These are phyloP conservation scores for Hyphodiscus sp. DNA, from an alignment of 2,329 filamentous ascomycete species.

Conservation along the genomic window DNA sequence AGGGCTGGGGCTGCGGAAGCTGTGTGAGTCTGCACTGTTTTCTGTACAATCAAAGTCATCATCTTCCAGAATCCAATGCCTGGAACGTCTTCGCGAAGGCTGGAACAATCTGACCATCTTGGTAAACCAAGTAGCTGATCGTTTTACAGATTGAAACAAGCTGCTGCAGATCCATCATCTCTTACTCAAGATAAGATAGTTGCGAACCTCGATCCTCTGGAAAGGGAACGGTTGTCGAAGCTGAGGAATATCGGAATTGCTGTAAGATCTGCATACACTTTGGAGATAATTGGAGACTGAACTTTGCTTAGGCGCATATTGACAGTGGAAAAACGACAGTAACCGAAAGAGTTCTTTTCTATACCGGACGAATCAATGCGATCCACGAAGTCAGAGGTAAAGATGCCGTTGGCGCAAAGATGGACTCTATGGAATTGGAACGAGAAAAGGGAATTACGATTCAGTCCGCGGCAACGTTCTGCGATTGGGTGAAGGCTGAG, in stretches of 20 bases:
- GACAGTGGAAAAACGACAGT: slow-evolving; percentile 97
- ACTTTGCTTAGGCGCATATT: slow-evolving; percentile 69
- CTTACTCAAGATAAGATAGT: slow-evolving; percentile 26
- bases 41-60: no score
- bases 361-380: slow-evolving; percentile 91
- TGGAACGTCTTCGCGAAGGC: not conserved
- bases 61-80: not conserved
- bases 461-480: slow-evolving; percentile 95
- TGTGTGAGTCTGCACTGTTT: slow-evolving; percentile 21
- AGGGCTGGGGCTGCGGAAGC: slow-evolving; percentile 25
- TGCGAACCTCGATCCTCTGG: slow-evolving; percentile 46
- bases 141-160: slow-evolving; percentile 24
- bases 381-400: slow-evolving; percentile 97
- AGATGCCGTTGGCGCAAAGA: slow-evolving; percentile 94
- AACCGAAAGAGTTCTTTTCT: slow-evolving; percentile 95
- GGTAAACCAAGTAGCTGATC: slow-evolving; percentile 3
- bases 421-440: slow-evolving; percentile 99
- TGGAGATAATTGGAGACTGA: not conserved
- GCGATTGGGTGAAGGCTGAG: slow-evolving; percentile 88
- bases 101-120: not conserved
- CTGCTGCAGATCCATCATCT: slow-evolving; percentile 21
- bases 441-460: slow-evolving; percentile 98
- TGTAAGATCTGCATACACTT: slow-evolving; percentile 40
- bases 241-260: slow-evolving; percentile 98
- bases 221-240: slow-evolving; percentile 69